Conservation (phyloP, 2,329 filamentous ascomycete genomes). For the Leptographium flavum region DNA sequence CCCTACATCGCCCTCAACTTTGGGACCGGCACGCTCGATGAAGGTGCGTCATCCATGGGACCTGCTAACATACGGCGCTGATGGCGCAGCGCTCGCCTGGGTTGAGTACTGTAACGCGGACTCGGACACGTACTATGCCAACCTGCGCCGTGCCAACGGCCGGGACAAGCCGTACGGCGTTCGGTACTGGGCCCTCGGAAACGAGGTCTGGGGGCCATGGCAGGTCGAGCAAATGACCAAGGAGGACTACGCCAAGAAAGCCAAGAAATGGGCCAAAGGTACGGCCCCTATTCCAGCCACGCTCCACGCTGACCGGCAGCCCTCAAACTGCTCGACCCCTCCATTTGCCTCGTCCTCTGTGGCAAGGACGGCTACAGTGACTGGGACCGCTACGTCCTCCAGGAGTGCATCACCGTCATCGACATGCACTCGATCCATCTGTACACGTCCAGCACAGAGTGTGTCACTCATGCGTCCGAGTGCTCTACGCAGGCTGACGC, state of each 20-base stretch:
- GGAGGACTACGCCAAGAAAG: constrained; percentile 54
- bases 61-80: no score
- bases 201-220: constrained; percentile 51
- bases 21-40: constrained; percentile 51
- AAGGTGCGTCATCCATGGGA: no score
- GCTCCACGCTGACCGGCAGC: constrained; percentile 19
- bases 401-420: constrained; percentile 49
- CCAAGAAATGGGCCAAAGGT: constrained; percentile 54
- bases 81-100: constrained; percentile 60
- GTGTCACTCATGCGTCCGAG: no score
- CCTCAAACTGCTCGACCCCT: constrained; percentile 56
- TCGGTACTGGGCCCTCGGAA: constrained; percentile 78
- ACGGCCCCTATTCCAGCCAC: neutral
- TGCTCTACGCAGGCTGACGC: constrained; percentile 60
- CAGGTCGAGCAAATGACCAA: constrained; percentile 56
- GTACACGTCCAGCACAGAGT: no score
- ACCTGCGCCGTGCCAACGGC: constrained; percentile 62
- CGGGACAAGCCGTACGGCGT: constrained; percentile 64
- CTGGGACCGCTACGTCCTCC: constrained; percentile 63
- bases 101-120: constrained; percentile 75
- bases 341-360: constrained; percentile 56
- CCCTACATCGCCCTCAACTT: constrained; percentile 73
- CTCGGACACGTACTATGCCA: constrained; percentile 68
- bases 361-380: constrained; percentile 53
- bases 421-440: constrained; percentile 79